Conservation (phyloP, 768 basidiomycete species). For the Kwoniella pini region DNA sequence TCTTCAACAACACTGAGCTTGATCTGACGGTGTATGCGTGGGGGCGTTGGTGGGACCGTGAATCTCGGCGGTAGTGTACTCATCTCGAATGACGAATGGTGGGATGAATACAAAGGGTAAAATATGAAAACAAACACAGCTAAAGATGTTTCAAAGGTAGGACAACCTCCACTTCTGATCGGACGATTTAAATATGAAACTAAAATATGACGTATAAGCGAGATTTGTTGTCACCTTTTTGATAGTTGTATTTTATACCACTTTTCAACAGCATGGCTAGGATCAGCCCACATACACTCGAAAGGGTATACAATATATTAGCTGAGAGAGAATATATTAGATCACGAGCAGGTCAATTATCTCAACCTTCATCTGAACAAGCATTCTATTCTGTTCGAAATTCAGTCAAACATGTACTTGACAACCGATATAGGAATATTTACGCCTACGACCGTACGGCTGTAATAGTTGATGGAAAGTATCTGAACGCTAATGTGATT, state of each 20-base stretch:
- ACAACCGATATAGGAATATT: constrained; percentile 51
- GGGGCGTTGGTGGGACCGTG: constrained; percentile 48
- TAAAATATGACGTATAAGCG: neutral
- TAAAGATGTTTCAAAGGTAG: neutral
- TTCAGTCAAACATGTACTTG: constrained; percentile 21
- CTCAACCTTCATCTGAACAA: constrained; percentile 5
- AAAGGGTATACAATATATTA: constrained; percentile 10
- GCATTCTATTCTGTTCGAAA: constrained; percentile 42
- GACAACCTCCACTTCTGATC: constrained; percentile 2
- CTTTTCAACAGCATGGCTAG: constrained; percentile 34
- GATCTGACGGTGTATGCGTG: constrained; percentile 44
- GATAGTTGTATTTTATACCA: neutral
- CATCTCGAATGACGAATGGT: neutral
- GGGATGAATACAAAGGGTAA: neutral
- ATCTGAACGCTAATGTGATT: constrained; percentile 54
- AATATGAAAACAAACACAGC: neutral
- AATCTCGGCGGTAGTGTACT: constrained; percentile 39
- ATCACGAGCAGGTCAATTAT: neutral
- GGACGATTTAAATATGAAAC: neutral
- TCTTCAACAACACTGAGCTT: constrained; percentile 29
- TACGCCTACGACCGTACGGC: constrained; percentile 52
- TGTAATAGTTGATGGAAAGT: constrained; percentile 37
- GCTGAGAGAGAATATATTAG: constrained; percentile 12
- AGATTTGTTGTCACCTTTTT: neutral
- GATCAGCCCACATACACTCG: constrained; percentile 27